phyloP scores from a whole-genome alignment of 2,329 filamentous ascomycete genomes.

The Cytospora leucostoma region DNA sequence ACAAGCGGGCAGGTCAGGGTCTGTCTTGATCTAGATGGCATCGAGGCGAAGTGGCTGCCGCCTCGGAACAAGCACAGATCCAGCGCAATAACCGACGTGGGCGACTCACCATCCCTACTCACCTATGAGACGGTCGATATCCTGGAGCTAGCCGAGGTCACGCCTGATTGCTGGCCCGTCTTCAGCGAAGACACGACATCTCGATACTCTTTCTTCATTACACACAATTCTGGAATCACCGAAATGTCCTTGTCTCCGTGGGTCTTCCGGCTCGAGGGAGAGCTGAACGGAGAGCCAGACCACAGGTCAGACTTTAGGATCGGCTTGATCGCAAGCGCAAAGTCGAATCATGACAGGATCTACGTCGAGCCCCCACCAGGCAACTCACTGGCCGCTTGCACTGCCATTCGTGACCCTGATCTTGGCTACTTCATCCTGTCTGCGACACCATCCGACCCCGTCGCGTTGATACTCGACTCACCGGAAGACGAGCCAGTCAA shows the following conservation, averaged over 20 bases:
- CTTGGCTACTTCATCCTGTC: conserved; percentile 65
- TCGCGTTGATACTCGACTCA: conserved; percentile 60
- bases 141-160: conserved; percentile 55
- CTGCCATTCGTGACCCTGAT: conserved; percentile 60
- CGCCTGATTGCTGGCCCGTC: conserved; percentile 61
- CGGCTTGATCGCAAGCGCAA: conserved; percentile 59
- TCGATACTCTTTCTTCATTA: conserved; percentile 64
- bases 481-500: conserved; percentile 50
- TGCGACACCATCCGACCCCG: conserved; percentile 57
- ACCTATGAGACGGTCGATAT: conserved; percentile 66
- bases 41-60: conserved; percentile 68
- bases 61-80: conserved; percentile 54
- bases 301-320: conserved; percentile 64
- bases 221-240: conserved; percentile 61
- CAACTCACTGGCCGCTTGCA: conserved; percentile 54
- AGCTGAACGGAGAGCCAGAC: conserved; percentile 57
- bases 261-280: conserved; percentile 65
- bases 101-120: conserved; percentile 52
- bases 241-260: conserved; percentile 62
- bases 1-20: conserved; percentile 62
- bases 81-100: conserved; percentile 41
- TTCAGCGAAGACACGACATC: conserved; percentile 64
- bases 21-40: conserved; percentile 62
- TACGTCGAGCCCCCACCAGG: conserved; percentile 55
- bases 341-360: conserved; percentile 56